Evolutionary conservation across 75 land plant species (phyloP).

Genomic region (Sequoiadendron giganteum): DNA sequence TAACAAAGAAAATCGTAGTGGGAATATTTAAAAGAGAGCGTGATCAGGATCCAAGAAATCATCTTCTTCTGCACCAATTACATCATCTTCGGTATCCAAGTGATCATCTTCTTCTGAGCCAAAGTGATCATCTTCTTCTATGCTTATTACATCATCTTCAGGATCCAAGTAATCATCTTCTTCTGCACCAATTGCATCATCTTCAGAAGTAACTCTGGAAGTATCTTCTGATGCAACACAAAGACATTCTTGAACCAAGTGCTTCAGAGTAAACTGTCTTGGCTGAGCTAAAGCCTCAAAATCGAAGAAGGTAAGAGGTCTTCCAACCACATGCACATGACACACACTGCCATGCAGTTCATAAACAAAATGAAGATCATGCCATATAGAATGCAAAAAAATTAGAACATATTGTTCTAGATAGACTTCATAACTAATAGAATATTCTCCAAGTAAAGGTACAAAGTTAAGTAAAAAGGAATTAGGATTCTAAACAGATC

Average conservation of each 20-base stretch:
- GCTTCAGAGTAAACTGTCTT: conserved; percentile 1
- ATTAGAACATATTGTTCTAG: background rate
- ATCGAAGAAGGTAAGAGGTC: background rate
- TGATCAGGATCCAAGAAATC: background rate
- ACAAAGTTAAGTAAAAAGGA: background rate
- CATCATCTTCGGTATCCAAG: background rate
- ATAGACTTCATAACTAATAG: background rate
- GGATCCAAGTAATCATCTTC: no score
- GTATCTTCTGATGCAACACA: background rate
- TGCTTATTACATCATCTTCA: background rate
- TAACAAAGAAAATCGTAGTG: background rate
- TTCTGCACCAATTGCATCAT: background rate
- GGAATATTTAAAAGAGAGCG: background rate
- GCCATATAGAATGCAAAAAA: background rate
- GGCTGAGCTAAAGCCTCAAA: background rate
- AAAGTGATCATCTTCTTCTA: background rate
- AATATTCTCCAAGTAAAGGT: background rate
- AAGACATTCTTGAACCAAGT: background rate
- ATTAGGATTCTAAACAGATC: background rate
- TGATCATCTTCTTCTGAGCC: background rate
- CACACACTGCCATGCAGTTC: conserved; percentile 8
- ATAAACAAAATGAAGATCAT: background rate
- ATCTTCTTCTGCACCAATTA: background rate
- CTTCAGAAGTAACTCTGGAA: background rate
- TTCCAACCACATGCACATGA: conserved; percentile 10